Conservation (phyloP, 495 filamentous ascomycete genomes). For the Aspergillus wentii region DNA sequence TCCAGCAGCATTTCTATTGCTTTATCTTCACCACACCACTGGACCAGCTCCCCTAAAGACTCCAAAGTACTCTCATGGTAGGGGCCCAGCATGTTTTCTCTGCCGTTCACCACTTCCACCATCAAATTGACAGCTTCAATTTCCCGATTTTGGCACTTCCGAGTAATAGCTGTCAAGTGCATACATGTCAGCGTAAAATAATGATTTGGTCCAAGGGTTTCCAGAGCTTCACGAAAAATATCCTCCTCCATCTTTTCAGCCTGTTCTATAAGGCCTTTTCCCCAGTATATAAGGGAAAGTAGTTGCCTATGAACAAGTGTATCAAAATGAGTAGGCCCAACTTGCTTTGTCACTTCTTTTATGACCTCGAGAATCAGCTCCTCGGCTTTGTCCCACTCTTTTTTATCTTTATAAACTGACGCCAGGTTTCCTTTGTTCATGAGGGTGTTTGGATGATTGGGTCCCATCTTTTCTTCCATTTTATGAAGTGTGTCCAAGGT, state of each 20-base stretch:
- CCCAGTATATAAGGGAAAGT: conserved; percentile 4
- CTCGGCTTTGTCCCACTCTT: conserved; percentile 5
- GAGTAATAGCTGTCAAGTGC: neutral
- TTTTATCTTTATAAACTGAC: neutral
- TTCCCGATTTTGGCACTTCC: neutral
- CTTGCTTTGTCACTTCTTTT: neutral
- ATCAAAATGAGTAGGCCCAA: neutral
- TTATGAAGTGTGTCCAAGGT: conserved; percentile 18
- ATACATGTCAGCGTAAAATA: conserved; percentile 6
- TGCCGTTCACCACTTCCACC: neutral
- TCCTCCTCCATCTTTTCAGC: neutral
- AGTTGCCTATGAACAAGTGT: neutral
- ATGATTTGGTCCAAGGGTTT: conserved; percentile 3
- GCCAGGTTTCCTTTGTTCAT: conserved; percentile 5
- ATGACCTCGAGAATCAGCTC: neutral
- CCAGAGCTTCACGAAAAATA: conserved; percentile 1
- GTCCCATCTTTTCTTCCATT: conserved; percentile 13
- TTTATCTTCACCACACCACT: neutral
- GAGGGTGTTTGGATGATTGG: conserved; percentile 14
- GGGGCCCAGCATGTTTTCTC: neutral
- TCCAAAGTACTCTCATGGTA: neutral
- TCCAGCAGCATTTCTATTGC: neutral
- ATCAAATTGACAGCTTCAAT: neutral
- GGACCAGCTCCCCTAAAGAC: neutral
- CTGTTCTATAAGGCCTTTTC: conserved; percentile 1